phyloP scores from a whole-genome alignment of 345 rosid species.

The Arabidopsis arenosa region DNA sequence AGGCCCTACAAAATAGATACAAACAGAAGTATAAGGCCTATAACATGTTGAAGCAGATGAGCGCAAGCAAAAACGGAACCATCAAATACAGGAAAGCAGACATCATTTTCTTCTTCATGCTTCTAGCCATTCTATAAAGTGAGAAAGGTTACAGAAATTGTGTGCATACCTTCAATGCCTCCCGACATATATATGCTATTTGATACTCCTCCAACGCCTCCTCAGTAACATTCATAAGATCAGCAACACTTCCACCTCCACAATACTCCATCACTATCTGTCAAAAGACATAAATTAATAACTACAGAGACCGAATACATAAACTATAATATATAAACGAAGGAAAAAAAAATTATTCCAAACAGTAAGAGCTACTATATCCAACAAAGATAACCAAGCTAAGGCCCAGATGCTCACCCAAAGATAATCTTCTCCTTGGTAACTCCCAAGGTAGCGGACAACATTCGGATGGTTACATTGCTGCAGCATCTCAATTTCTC shows the following conservation, averaged over 20 bases:
- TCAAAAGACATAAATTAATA: conserved; percentile 49
- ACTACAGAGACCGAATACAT: conserved; percentile 20
- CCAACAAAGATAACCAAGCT: conserved; percentile 23
- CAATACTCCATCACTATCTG: conserved; percentile 99
- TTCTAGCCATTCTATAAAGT: conserved; percentile 33
- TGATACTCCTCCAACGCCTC: conserved; percentile 95
- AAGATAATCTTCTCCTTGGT: conserved; percentile 98
- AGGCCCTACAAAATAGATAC: conserved; percentile 71
- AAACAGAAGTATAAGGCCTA: conserved; percentile 25
- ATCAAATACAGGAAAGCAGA: conserved; percentile 29
- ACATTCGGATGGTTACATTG: conserved; percentile 97
- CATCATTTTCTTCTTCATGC: conserved; percentile 20
- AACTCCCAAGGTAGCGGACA: conserved; percentile 94
- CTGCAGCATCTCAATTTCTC: conserved; percentile 99
- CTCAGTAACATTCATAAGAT: conserved; percentile 87
- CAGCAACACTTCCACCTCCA: conserved; percentile 99
- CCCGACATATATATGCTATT: conserved; percentile 93
- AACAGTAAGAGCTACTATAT: conserved; percentile 7
- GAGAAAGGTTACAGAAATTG: conserved; percentile 6
- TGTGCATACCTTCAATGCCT: conserved; percentile 83
- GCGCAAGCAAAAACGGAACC: conserved; percentile 21
- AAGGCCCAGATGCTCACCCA: conserved; percentile 64
- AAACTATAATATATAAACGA: conserved; percentile 6
- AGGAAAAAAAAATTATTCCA: conserved; percentile 3
- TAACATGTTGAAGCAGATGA: conserved; percentile 20